Conservation (phyloP, 192 early-diverging fungal genomes). For the Mortierella hygrophila region DNA sequence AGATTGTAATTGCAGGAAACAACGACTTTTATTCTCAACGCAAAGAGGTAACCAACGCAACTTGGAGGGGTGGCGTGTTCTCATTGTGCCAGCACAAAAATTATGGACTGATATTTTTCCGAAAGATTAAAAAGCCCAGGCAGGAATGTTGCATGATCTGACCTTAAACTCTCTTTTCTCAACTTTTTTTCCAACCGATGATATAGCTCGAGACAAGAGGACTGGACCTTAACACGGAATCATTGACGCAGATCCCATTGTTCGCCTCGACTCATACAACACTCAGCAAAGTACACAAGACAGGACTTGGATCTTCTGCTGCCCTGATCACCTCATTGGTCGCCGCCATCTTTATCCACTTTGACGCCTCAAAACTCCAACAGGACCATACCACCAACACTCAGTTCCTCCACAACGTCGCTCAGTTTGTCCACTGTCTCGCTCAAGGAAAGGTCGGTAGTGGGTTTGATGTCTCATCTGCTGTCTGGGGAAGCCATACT, state of each 20-base stretch:
- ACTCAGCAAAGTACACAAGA: constrained; percentile 86
- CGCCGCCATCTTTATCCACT: constrained; percentile 81
- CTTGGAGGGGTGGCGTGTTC: background rate
- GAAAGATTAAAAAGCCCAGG: no score
- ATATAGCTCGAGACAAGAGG: constrained; percentile 65
- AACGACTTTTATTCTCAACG: constrained; percentile 99
- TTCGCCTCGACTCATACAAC: constrained; percentile 76
- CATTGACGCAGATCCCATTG: constrained; percentile 69
- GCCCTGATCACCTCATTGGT: constrained; percentile 95
- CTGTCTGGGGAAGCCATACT: constrained; percentile 91
- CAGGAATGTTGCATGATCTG: background rate
- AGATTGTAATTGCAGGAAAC: constrained; percentile 86
- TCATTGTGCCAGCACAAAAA: background rate
- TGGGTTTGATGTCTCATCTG: constrained; percentile 96
- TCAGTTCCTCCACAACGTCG: constrained; percentile 83
- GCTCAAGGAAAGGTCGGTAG: constrained; percentile 99
- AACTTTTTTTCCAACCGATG: background rate
- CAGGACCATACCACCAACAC: constrained; percentile 38
- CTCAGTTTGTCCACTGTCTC: constrained; percentile 94
- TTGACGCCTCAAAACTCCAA: constrained; percentile 60
- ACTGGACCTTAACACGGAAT: constrained; percentile 65
- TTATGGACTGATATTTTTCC: background rate
- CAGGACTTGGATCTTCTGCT: constrained; percentile 97
- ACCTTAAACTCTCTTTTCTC: constrained; percentile 5
- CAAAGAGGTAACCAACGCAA: constrained; percentile 61